Conservation (phyloP, 2,329 filamentous ascomycete species). For the Neonectria hederae region DNA sequence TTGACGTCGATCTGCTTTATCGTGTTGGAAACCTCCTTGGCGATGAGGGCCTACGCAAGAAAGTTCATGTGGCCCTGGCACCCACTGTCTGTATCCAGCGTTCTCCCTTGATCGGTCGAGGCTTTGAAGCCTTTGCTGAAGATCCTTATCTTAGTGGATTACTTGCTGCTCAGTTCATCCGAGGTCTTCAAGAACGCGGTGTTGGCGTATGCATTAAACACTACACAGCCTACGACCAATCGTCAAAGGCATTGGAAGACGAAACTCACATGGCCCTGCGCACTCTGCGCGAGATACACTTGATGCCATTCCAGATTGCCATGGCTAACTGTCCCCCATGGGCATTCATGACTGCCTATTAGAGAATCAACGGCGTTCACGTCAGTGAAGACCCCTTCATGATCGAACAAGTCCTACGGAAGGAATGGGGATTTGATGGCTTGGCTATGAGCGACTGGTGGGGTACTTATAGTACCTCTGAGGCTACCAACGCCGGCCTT, state of each 20-base stretch:
- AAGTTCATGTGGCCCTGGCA: constrained; percentile 68
- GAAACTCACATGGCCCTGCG: constrained; percentile 17
- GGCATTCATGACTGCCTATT: constrained; percentile 44
- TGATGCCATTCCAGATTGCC: constrained; percentile 50
- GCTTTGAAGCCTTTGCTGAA: constrained; percentile 52
- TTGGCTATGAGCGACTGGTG: constrained; percentile 47
- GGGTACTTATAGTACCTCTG: constrained; percentile 39
- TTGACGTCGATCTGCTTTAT: constrained; percentile 65
- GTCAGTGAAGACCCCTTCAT: constrained; percentile 33
- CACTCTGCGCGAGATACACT: constrained; percentile 30
- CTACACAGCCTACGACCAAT: constrained; percentile 51
- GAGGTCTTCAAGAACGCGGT: constrained; percentile 49
- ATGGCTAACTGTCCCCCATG: constrained; percentile 48
- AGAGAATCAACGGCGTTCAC: constrained; percentile 51
- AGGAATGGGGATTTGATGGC: constrained; percentile 51
- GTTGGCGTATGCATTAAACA: constrained; percentile 53
- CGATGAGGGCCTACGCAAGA: constrained; percentile 63
- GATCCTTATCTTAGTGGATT: constrained; percentile 52
- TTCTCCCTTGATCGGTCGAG: constrained; percentile 51
- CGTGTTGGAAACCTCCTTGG: constrained; percentile 65
- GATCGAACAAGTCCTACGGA: constrained; percentile 44
- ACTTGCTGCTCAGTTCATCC: constrained; percentile 42
- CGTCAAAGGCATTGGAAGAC: constrained; percentile 28
- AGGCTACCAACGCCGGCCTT: constrained; percentile 37
- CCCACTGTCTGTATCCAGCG: constrained; percentile 50